Conservation (phyloP, 306 rosid genomes). For the Cicer chorassanicum region DNA sequence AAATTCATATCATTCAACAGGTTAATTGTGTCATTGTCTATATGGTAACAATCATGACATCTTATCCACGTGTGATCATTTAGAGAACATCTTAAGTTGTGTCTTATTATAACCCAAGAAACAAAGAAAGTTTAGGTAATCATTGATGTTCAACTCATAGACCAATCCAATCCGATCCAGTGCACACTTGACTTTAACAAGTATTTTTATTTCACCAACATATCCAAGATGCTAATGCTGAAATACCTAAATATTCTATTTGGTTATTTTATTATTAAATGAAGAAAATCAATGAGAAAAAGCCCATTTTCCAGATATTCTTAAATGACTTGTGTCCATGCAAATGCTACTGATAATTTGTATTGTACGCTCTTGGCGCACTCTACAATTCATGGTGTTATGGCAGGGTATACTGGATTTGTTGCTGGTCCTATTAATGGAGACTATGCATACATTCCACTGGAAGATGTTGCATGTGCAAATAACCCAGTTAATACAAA, state of each 20-base stretch:
- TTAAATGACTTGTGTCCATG: too few species aligned
- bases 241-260: slow-evolving; percentile 40
- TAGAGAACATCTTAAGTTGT: too few species aligned
- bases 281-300: slow-evolving; percentile 47
- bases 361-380: slow-evolving; percentile 85
- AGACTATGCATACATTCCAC: slow-evolving; percentile 75
- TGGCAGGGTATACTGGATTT: slow-evolving; percentile 91
- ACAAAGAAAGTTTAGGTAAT: too few species aligned
- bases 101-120: too few species aligned
- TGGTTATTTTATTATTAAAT: slow-evolving; percentile 47
- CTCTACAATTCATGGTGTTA: slow-evolving; percentile 81
- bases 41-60: too few species aligned
- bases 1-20: too few species aligned
- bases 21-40: too few species aligned
- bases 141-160: too few species aligned
- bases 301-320: slow-evolving; percentile 50
- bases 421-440: slow-evolving; percentile 80
- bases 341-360: slow-evolving; percentile 74
- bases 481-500: slow-evolving; percentile 62
- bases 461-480: slow-evolving; percentile 74
- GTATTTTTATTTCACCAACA: slow-evolving; percentile 37
- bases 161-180: too few species aligned
- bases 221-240: slow-evolving; percentile 34
- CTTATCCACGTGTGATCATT: too few species aligned
- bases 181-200: slow-evolving; percentile 35